Base-by-base conservation (phyloP, 2,329 filamentous ascomycete species). In the Ciborinia camelliae region DNA sequence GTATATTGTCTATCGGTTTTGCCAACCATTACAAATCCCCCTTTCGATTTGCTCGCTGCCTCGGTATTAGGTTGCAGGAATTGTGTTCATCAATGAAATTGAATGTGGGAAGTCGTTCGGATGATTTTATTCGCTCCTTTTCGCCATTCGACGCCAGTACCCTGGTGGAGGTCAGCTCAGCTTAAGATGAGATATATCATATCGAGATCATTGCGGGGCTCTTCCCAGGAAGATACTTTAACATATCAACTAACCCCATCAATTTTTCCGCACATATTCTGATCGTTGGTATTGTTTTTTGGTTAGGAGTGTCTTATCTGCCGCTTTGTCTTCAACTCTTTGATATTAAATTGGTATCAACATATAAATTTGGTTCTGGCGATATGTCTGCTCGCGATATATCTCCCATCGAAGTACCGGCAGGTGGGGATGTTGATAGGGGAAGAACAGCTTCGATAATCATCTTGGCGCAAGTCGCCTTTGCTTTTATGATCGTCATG, bases 401-500 rank as follows among this genome's bases (percentile, higher is more conserved):
- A n/a, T n/a, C n/a, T n/a, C n/a, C 37, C 20, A 18, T 9, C 20
- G 30, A 35, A 20, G 39, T 18, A 43, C 62, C 53, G 35, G 35
- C 15, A 37, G 53, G 62, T 43, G 62, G 53, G 14, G 58, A 65
- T 50, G 32, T 41, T 23, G 60, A 62, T 20, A 39, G 58, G 15
- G 63, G 58, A 14, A n/a, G 39, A 14, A 53, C 26, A 18, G 58
- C 54, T 18, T 26, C 32, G 18, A 53, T 61, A 15, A 54, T 65
- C 23, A 26, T 62, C 7, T 37, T 62, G 50, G 45, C 59, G 0
- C 48, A 62, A 18, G 23, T 43, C 12, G 39, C 35, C n/a, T 30
- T 65, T 55, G 58, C 63, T 28, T 39, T 55, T 30, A 10, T 65
- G n/a, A 43, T 55, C 41, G 50, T 65, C 43, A 45, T 41, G 30